Base-by-base conservation (phyloP, 371 early-diverging fungal genomes). In the Zopfochytrium polystomum region DNA sequence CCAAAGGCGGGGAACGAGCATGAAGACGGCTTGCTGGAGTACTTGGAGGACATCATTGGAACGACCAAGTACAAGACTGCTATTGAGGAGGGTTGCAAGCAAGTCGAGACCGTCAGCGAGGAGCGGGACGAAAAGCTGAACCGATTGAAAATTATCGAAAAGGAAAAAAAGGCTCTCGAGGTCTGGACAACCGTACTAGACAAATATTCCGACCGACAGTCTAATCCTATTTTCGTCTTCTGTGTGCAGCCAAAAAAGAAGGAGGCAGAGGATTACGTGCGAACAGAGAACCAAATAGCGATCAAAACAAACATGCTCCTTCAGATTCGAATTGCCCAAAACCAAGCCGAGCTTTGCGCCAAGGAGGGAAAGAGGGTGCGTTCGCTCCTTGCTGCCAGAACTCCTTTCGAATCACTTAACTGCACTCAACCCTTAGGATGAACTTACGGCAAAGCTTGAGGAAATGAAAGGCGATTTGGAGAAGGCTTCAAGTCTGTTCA, bases 21-120 rank as follows among this genome's bases (percentile, higher is more conserved):
- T 63, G 97, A 98, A 53, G 97, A 93, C 55, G 99, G 99, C 0
- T 75, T 99, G 50, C 81, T 99, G 6, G 99, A 99, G 74, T 99
- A 99, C 72, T 78, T 99, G 35, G 99, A 99, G 72, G 99, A 99
- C 74, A 99, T 99, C 51, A 99, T 99, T 52, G 99, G 99, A 6
- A 99, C 99, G 2, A 82, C 88, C 2, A 74, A 80, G 47, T 98
- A 92, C 72, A 93, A 96, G 74, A 83, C 80, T 20, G 82, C 85
- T 25, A 99, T 99, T 60, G 93, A 95, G 62, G 78, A 85, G 11
- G 79, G 89, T 1, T 81, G 71, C 42, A 64, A 68, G 27, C 70
- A 75, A 27, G 71, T 96, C 1, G 95, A 96, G 35, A 73, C 76
- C 13, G 58, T 93, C 48, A 87, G 85, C 51, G 88, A 87, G 52